Evolutionary conservation across 1,284 basidiomycete genomes (phyloP), one percentile per base, ranked within the genome.

Genomic region (Caloboletus firmus): DNA sequence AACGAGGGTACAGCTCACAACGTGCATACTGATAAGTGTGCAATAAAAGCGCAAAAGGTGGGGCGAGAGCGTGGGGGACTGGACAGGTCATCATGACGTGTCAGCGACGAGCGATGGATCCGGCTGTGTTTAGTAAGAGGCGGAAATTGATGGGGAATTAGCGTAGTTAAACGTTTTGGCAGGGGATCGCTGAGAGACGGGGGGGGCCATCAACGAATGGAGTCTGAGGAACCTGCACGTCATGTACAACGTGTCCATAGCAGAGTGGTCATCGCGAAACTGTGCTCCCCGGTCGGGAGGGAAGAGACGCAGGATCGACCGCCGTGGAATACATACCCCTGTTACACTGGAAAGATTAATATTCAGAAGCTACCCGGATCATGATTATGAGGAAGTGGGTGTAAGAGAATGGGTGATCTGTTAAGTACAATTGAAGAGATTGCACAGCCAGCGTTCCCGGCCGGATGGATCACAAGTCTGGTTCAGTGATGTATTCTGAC

Each of bases 141-240:
- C 52, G 53, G 54, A 62, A 45, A 65, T 57, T 59, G 66, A 72
- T 60, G 66, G 56, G 9, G 55, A 69, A 63, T 71, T 68, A 72
- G 55, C 57, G 57, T 71, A 56, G 66, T 72, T 71, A 69, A 56
- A 59, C 69, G 58, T 71, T 68, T 72, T 67, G 49, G 51, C 61
- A 67, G 52, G 42, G 18, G 60, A 62, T 67, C 57, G 54, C 56
- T 64, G 36, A 47, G 31, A 26, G 47, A 55, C 62, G 62, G 64
- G 55, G 61, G 54, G 30, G 20, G 13, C 7, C 18, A 35, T 44
- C 54, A 54, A 39, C 12, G 36, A 35, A 40, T 45, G 40, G 41
- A 28, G 51, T 28, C 22, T 40, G 45, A 40, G 39, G 42, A 41
- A 24, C 31, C 7, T 12, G 43, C 32, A 42, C 36, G 46, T 55